Base-by-base conservation (phyloP, 2,329 filamentous ascomycete species). In the Colletotrichum lindemuthianum region DNA sequence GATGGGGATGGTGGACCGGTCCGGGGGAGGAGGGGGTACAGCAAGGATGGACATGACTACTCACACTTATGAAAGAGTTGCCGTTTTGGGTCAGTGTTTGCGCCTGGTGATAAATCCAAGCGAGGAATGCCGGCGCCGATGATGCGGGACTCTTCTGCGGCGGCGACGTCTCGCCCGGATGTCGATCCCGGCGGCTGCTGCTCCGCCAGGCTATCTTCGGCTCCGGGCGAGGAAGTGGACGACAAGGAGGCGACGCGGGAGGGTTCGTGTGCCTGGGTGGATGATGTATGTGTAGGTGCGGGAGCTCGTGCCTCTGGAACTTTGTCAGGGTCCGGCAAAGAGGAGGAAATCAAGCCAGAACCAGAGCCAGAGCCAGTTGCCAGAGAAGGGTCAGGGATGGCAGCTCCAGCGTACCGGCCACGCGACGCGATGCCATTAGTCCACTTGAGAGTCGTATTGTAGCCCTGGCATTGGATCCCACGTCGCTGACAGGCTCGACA, bases 401-500 rank as follows among this genome's bases (percentile, higher is more conserved):
- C 48, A 6, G 65, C 58, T 24, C 54, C 58, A n/a, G 65, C 63
- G n/a, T 66, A 54, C 1, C 63, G 53, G 6, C 65, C 65, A 8
- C 65, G 59, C 13, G 66, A 68, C 4, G 64, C 60, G 41, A 61
- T 58, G 16, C 65, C 67, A 56, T 67, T 63, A 52, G 54, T 54
- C 68, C 68, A 69, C 39, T 64, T 59, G 13, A 69, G 59, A 6
- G 33, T 34, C 12, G 67, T 56, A 37, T 44, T 54, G 45, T 69
- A 69, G 36, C 68, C 68, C 8, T 65, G 55, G 47, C 68, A 69
- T 10, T 56, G 59, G 5, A 67, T 49, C 10, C 68, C 68, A 2
- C 63, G 44, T 2, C 51, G 50, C 15, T 16, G 34, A 11, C 68
- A 69, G 32, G 57, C 63, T 32, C 44, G 59, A 48, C 68, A 69